Conservation (phyloP, 2,329 filamentous ascomycete genomes). For the Diaporthe amygdali region DNA sequence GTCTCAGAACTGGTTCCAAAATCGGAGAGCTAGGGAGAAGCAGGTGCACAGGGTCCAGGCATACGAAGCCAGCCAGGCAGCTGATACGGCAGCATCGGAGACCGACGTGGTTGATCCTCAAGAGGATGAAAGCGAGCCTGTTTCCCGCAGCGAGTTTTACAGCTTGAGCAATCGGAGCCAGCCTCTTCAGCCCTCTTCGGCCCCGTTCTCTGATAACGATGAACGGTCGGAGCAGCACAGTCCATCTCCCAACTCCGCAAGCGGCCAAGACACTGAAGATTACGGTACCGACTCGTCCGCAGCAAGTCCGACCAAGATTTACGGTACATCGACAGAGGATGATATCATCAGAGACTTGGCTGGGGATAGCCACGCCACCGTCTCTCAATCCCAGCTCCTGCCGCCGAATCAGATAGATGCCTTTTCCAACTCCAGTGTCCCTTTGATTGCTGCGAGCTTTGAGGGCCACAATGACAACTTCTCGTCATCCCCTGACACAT, state of each 20-base stretch:
- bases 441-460: constrained; percentile 10
- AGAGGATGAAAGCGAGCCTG: constrained; percentile 32
- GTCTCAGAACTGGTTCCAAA: constrained; percentile 71
- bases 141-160: constrained; percentile 38
- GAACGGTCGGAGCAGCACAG: constrained; percentile 28
- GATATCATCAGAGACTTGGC: neutral
- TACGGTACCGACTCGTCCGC: constrained; percentile 5
- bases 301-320: neutral
- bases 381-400: constrained; percentile 2
- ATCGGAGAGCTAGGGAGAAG: constrained; percentile 68
- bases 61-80: constrained; percentile 50
- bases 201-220: constrained; percentile 37
- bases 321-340: neutral
- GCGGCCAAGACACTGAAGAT: constrained; percentile 12
- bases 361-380: neutral
- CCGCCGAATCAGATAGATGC: neutral
- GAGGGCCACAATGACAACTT: constrained; percentile 1
- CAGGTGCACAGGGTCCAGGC: constrained; percentile 63
- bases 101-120: constrained; percentile 33
- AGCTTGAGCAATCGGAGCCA: constrained; percentile 37
- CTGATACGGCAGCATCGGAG: constrained; percentile 43
- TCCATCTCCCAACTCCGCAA: constrained; percentile 2
- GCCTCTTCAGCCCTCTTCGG: constrained; percentile 42
- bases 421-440: neutral
- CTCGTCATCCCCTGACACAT: constrained; percentile 21